Evolutionary conservation across 2,329 filamentous ascomycete genomes (phyloP).

Genomic region (Thielaviopsis ethacetica): DNA sequence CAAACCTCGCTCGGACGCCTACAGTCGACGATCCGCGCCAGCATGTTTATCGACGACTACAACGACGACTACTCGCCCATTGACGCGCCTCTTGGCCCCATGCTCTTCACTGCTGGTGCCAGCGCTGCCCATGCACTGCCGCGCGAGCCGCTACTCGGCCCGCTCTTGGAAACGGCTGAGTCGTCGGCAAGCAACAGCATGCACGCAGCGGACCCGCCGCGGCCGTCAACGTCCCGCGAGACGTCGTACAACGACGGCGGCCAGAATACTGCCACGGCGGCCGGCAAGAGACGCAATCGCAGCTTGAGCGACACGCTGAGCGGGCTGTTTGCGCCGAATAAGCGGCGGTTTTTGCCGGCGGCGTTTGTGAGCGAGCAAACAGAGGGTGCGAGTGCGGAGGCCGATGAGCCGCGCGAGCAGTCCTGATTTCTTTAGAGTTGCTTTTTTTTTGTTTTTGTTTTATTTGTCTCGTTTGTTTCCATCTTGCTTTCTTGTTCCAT

Average conservation of each 20-base stretch:
- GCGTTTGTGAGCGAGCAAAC: background rate
- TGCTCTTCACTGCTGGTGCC: background rate
- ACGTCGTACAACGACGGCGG: background rate
- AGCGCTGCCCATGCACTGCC: conserved; percentile 4
- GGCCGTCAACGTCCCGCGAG: conserved; percentile 8
- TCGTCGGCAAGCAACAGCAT: background rate
- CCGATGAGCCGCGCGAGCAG: background rate
- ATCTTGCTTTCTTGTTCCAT: background rate
- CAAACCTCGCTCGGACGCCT: conserved; percentile 30
- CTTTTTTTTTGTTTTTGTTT: background rate
- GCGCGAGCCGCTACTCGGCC: conserved; percentile 6
- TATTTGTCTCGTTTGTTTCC: background rate
- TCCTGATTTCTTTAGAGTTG: background rate
- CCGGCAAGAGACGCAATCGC: conserved; percentile 19
- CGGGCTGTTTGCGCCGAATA: conserved; percentile 21
- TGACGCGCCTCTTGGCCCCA: background rate
- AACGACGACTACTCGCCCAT: conserved; percentile 19
- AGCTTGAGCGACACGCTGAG: conserved; percentile 28
- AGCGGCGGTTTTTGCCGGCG: background rate
- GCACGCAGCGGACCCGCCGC: background rate
- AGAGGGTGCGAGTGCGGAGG: background rate
- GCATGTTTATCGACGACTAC: conserved; percentile 35
- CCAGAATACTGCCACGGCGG: background rate
- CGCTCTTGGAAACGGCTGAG: conserved; percentile 4
- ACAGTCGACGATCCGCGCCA: conserved; percentile 34